These are phyloP conservation scores for Aspergillus sp. DNA, from an alignment of 2,329 filamentous ascomycete species.

Conservation along the genomic window DNA sequence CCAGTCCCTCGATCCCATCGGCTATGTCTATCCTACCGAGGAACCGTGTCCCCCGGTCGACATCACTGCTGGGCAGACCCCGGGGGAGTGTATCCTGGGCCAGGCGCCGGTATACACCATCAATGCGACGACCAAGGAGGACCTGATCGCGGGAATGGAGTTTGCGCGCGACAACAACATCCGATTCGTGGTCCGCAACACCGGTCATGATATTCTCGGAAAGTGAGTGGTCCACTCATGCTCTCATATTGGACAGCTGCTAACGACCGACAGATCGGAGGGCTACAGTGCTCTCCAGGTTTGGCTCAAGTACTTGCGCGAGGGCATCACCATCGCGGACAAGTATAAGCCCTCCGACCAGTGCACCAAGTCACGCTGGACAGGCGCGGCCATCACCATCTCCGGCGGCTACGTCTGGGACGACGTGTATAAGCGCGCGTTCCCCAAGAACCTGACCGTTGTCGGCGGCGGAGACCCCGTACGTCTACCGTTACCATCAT, in stretches of 20 bases:
- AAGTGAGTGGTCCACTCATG: constrained; percentile 7
- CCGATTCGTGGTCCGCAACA: constrained; percentile 47
- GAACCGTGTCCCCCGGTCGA: constrained; percentile 28
- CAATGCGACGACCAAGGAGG: constrained; percentile 25
- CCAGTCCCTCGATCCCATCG: constrained; percentile 24
- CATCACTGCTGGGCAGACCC: constrained; percentile 17
- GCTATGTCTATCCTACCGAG: constrained; percentile 27
- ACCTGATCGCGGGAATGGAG: constrained; percentile 26
- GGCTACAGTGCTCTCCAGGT: constrained; percentile 30
- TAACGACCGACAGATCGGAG: constrained; percentile 18
- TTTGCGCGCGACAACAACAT: constrained; percentile 52
- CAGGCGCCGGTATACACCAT: constrained; percentile 25
- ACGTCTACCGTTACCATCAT: neutral
- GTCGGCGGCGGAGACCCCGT: constrained; percentile 28
- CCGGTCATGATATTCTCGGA: constrained; percentile 35
- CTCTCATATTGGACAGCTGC: neutral
- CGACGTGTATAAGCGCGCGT: constrained; percentile 29
- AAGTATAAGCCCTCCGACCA: constrained; percentile 27
- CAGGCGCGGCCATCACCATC: constrained; percentile 34
- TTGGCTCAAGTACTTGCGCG: constrained; percentile 30
- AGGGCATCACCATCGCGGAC: constrained; percentile 27
- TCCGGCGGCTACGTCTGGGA: constrained; percentile 21
- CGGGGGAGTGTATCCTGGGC: constrained; percentile 26
- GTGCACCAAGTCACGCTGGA: constrained; percentile 29
- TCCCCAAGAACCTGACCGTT: constrained; percentile 24